Percentiles rank a stretch among this genome's conserved stretches.
Evolutionary conservation across 345 rosid species (phyloP).

Genomic region (Rhodamnia argentea): DNA sequence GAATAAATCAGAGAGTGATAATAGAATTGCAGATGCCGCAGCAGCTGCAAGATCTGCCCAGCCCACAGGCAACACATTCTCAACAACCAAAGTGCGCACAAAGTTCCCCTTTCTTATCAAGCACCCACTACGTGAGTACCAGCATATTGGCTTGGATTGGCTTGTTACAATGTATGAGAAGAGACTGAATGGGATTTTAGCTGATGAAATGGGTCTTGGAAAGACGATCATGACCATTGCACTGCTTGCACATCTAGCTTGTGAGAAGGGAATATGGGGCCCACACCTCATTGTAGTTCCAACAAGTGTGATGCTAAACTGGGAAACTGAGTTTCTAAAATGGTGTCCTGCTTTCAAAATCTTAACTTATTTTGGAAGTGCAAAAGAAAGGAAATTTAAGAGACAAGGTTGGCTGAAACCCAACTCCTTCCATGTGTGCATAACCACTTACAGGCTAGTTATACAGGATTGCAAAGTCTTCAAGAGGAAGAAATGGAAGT

Average conservation of each 20-base stretch:
- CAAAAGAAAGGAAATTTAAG: constrained; percentile 92
- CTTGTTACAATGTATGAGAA: constrained; percentile 99
- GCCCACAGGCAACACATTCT: constrained; percentile 96
- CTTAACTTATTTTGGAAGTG: constrained; percentile 97
- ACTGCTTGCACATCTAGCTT: constrained; percentile 94
- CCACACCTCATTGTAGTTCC: constrained; percentile 99
- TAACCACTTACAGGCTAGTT: constrained; percentile 92
- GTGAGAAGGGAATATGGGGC: constrained; percentile 99
- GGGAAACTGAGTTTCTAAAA: constrained; percentile 99
- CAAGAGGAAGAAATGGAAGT: constrained; percentile 99
- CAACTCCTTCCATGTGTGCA: constrained; percentile 91
- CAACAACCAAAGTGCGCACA: constrained; percentile 91
- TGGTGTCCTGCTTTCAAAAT: constrained; percentile 99
- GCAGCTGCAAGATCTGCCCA: constrained; percentile 99
- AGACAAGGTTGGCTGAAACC: constrained; percentile 99
- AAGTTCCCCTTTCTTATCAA: constrained; percentile 96
- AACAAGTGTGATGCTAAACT: constrained; percentile 99
- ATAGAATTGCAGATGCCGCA: constrained; percentile 92
- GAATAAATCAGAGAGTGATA: constrained; percentile 33
- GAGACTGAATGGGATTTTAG: constrained; percentile 92
- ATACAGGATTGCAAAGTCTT: constrained; percentile 95
- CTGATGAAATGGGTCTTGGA: constrained; percentile 99
- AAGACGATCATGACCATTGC: constrained; percentile 99
- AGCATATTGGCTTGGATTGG: constrained; percentile 99
- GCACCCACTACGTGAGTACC: constrained; percentile 96